Evolutionary conservation across 1,284 basidiomycete genomes (phyloP), one percentile per base, ranked within the genome.

Genomic region (Mycosarcoma maydis): DNA sequence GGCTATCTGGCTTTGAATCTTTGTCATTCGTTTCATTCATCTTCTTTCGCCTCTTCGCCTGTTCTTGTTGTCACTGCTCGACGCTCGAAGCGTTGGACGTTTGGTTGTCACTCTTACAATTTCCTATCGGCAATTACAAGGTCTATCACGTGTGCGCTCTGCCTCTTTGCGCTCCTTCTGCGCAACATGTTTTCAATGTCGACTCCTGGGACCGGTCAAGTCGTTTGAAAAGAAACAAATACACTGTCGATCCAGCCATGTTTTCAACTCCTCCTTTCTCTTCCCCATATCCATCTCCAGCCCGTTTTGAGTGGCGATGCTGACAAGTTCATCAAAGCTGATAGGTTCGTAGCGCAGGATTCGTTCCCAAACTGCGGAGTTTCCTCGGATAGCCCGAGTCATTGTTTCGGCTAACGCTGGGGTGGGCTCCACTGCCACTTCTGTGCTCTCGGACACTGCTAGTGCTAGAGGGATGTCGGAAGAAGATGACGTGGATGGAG

Each of bases 341-440:
- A 71, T 59, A 1, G 68, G 68, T 22, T 71, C 68, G 50, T 51
- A 71, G 20, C 62, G 62, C 3, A 71, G 44, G 14, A 71, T 52
- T 2, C 68, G 27, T 6, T 3, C 16, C 57, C 54, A 62, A 0
- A 71, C 23, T 6, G 17, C 23, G 3, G 33, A 4, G 8, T 52
- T 17, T n/a, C 29, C 24, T 11, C 50, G 44, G 10, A 67, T 60
- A 9, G 68, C 67, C 14, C 3, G 2, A 0, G 49, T 60, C 57
- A 66, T 59, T 17, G 47, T 58, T 19, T 52, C 22, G 8, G 66
- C 53, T 6, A 69, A 24, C 4, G 27, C 50, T 11, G 54, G 36
- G 11, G 53, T 50, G 6, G 65, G 65, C 13, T 56, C 53, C 4
- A 55, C 36, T 30, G 37, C 43, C 8, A 8, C 16, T 17, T 30